These are phyloP conservation scores for Aeminium ludgeri DNA, from an alignment of 495 filamentous ascomycete genomes.

Conservation along the genomic window DNA sequence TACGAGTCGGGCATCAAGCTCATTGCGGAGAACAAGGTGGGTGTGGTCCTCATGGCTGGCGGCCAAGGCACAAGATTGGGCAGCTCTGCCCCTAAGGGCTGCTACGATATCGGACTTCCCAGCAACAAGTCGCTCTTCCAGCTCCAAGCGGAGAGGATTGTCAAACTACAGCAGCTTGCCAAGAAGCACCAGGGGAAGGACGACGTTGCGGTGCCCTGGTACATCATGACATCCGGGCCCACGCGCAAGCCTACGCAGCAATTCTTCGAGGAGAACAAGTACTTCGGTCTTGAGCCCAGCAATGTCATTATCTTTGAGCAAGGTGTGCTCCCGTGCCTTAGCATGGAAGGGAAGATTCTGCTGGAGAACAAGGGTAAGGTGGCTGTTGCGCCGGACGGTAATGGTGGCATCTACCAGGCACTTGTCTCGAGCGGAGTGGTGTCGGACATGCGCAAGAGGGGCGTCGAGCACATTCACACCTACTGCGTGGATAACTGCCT, in stretches of 20 bases:
- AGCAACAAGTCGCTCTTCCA: constrained; percentile 92
- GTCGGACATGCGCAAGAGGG: constrained; percentile 71
- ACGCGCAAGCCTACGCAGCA: constrained; percentile 79
- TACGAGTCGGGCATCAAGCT: constrained; percentile 68
- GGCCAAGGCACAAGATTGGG: constrained; percentile 91
- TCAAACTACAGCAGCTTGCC: constrained; percentile 72
- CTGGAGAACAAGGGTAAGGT: constrained; percentile 82
- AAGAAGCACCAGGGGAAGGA: constrained; percentile 45
- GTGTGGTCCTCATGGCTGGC: constrained; percentile 90
- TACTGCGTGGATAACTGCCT: constrained; percentile 99
- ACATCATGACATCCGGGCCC: constrained; percentile 98
- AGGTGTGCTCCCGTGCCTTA: constrained; percentile 89
- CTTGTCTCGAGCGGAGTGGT: constrained; percentile 68
- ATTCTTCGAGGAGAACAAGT: constrained; percentile 78
- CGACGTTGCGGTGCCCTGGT: constrained; percentile 74
- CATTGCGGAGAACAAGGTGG: constrained; percentile 79
- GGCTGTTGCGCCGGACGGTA: constrained; percentile 95
- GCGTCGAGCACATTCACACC: constrained; percentile 88
- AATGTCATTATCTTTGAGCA: constrained; percentile 94
- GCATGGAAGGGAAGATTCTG: constrained; percentile 93
- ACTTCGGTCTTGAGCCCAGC: constrained; percentile 72
- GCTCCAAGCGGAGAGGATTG: constrained; percentile 87
- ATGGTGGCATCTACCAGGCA: constrained; percentile 92
- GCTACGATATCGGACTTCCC: constrained; percentile 85
- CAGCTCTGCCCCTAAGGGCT: constrained; percentile 90